phyloP scores from a whole-genome alignment of 495 filamentous ascomycete species.

The Penicillium coffeae region DNA sequence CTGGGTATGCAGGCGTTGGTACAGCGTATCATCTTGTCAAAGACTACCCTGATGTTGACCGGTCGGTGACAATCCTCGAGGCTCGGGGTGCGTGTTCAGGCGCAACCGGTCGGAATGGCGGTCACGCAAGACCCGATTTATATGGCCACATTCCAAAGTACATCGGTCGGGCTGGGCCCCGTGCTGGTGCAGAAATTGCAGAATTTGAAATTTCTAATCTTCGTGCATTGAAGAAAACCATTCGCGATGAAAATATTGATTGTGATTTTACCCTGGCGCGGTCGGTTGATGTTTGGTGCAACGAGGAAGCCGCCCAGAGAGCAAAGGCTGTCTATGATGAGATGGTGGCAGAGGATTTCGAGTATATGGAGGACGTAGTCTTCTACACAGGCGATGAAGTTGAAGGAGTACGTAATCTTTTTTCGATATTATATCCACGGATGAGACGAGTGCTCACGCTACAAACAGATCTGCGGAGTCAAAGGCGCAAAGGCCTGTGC shows the following conservation, averaged over 20 bases:
- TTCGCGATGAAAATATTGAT: constrained; percentile 35
- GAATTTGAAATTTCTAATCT: constrained; percentile 33
- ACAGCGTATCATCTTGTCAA: constrained; percentile 58
- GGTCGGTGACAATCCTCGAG: constrained; percentile 33
- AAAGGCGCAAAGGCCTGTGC: constrained; percentile 31
- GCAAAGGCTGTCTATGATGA: constrained; percentile 27
- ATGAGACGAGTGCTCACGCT: background rate
- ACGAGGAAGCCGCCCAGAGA: constrained; percentile 24
- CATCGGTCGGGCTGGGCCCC: constrained; percentile 18
- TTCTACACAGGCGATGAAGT: constrained; percentile 25
- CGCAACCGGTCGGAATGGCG: constrained; percentile 39
- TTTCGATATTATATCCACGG: background rate
- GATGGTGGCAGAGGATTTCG: constrained; percentile 18
- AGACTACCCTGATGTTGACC: constrained; percentile 5
- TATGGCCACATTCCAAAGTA: constrained; percentile 32
- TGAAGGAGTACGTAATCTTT: constrained; percentile 24
- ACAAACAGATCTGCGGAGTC: constrained; percentile 23
- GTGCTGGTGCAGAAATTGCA: constrained; percentile 20
- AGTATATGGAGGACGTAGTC: constrained; percentile 30
- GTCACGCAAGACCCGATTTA: constrained; percentile 30
- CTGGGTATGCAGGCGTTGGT: constrained; percentile 63
- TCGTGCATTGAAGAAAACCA: constrained; percentile 24
- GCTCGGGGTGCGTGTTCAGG: constrained; percentile 37
- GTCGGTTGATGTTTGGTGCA: constrained; percentile 35
- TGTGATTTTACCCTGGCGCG: constrained; percentile 38